Conservation (phyloP, 1,139 yeast species). For the Spencermartinsiella ligniputridi region DNA sequence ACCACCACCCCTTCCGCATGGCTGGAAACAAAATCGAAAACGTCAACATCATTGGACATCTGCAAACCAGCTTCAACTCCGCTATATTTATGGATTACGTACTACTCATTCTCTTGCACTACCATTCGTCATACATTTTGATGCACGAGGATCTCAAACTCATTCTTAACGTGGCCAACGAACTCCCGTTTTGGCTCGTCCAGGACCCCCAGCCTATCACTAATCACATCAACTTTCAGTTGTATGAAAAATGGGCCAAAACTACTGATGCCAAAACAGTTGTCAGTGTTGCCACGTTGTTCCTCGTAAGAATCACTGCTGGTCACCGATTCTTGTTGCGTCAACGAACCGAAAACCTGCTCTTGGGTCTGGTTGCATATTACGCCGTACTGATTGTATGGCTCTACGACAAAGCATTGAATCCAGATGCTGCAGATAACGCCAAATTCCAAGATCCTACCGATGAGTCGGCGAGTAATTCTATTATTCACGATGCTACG, state of each 20-base stretch:
- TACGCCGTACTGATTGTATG: conserved; percentile 27
- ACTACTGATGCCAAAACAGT: conserved; percentile 27
- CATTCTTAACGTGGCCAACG: conserved; percentile 10
- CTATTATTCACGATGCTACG: conserved; percentile 19
- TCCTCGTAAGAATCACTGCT: conserved; percentile 23
- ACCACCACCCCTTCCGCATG: conserved; percentile 17
- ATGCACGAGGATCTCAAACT: conserved; percentile 29
- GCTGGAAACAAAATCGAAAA: conserved; percentile 16
- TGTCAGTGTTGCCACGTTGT: conserved; percentile 25
- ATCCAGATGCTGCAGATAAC: not conserved
- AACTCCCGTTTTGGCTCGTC: conserved; percentile 8
- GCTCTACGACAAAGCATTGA: conserved; percentile 21
- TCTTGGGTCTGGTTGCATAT: conserved; percentile 27
- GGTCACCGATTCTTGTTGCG: conserved; percentile 22
- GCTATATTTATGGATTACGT: conserved; percentile 22
- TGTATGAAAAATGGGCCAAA: conserved; percentile 26
- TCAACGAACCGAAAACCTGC: conserved; percentile 20
- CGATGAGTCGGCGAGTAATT: conserved; percentile 2
- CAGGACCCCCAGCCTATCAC: conserved; percentile 6
- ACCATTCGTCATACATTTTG: conserved; percentile 26
- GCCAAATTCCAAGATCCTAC: conserved; percentile 9
- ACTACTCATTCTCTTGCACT: conserved; percentile 25
- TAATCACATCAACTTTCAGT: conserved; percentile 7
- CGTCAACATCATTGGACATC: conserved; percentile 17
- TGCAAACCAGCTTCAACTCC: conserved; percentile 13